Base-by-base conservation (phyloP, 2,329 filamentous ascomycete species). In the Aspergillus oerlinghausenensis region DNA sequence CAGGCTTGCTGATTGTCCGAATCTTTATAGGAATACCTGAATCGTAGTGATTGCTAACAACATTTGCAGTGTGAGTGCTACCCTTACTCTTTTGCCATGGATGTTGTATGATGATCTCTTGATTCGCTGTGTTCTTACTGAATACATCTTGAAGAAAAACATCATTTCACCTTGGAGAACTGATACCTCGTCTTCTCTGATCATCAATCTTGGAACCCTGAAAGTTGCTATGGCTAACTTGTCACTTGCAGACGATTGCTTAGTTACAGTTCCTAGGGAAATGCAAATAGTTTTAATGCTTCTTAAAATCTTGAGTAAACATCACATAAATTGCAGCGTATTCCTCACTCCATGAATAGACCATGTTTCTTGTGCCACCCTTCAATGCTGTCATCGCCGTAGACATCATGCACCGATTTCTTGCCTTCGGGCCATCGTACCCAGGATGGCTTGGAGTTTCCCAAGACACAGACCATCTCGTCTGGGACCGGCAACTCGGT, bases 51-150 rank as follows among this genome's bases (percentile, higher is more conserved):
- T 49, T 54, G n/a, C 51, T 43, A 49, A 26, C 32, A n/a, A n/a
- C 9, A 11, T 26, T 50, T 26, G 55, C 52, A 63, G 50, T 55
- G 69, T 72, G 54, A 69, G 70, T 68, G 17, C 19, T 11, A 14
- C 49, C n/a, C 4, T 17, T 32, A 25, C 52, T 19, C 26, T 28
- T 52, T 53, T 56, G 58, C 29, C 51, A 50, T 45, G 6, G 43
- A 40, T 45, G 40, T 63, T 65, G 40, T 62, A 75, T 85, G 84
- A 86, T 85, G 83, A 86, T 78, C 73, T 77, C 75, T 72, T 76
- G 72, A 79, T 79, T 84, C 79, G 82, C 83, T 86, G 82, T 85
- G 81, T 84, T 85, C 80, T 85, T 84, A 75, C 83, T 72, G 82
- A 84, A 75, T 69, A 69, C 75, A 47, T 76, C 65, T 81, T 85